phyloP scores from a whole-genome alignment of 2,329 filamentous ascomycete species.

The Phialophora chinensis region DNA sequence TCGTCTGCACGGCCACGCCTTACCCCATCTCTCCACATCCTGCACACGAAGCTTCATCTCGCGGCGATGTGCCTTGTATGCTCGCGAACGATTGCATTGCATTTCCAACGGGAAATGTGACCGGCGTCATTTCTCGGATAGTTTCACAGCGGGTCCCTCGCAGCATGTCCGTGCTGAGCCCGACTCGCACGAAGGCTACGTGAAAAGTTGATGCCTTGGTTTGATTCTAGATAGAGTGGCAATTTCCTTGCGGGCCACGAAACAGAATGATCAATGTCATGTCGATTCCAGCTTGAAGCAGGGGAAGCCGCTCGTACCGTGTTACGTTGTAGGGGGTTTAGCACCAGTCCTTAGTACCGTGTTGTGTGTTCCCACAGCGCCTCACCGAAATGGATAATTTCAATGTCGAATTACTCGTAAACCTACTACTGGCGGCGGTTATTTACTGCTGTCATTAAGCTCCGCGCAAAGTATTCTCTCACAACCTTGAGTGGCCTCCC shows the following conservation, averaged over 20 bases:
- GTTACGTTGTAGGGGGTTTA: no score
- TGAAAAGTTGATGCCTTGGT: constrained; percentile 19
- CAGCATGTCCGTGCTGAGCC: constrained; percentile 1
- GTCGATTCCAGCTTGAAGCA: not conserved
- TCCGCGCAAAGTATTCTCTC: no score
- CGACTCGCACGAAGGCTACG: constrained; percentile 1
- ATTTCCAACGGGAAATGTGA: constrained; percentile 20
- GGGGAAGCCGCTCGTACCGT: no score
- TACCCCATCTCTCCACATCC: not conserved
- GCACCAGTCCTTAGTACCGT: no score
- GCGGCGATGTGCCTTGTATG: constrained; percentile 18
- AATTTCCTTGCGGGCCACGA: constrained; percentile 7
- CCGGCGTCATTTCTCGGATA: constrained; percentile 30
- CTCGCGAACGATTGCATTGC: constrained; percentile 24
- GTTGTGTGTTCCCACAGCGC: no score
- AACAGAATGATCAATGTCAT: constrained; percentile 8
- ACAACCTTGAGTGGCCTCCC: no score
- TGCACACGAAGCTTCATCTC: not conserved
- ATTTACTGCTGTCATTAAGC: no score
- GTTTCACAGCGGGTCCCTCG: constrained; percentile 9
- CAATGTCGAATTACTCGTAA: no score
- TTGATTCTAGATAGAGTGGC: constrained; percentile 28
- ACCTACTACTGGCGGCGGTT: no score
- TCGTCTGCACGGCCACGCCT: not conserved
- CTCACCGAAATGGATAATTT: no score